Conservation (phyloP, 805 yeast species). For the Kodamaea neixiangensis region DNA sequence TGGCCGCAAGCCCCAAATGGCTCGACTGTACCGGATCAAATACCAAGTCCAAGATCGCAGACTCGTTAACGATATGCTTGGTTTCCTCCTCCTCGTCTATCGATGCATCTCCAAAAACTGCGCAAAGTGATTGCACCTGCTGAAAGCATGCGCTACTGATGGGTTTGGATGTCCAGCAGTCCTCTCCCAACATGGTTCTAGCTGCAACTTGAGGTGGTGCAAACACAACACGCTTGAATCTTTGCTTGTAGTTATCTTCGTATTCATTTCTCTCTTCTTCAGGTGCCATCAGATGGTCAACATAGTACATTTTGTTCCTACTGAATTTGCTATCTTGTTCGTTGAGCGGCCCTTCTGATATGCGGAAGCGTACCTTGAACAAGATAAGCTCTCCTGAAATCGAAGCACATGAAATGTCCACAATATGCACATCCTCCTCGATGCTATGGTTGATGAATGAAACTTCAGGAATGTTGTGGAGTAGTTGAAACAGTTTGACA, state of each 20-base stretch:
- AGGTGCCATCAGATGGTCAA: conserved; percentile 25
- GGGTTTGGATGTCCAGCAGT: conserved; percentile 55
- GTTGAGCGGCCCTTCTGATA: conserved; percentile 26
- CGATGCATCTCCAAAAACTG: conserved; percentile 49
- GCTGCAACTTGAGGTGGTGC: conserved; percentile 26
- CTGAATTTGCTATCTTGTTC: conserved; percentile 15
- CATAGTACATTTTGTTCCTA: conserved; percentile 21
- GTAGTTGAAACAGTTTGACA: conserved; percentile 42
- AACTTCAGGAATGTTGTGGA: conserved; percentile 59
- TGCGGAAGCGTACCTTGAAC: conserved; percentile 34
- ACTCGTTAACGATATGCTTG: conserved; percentile 39
- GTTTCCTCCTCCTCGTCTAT: conserved; percentile 31
- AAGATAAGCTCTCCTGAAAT: conserved; percentile 49
- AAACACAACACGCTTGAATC: conserved; percentile 26
- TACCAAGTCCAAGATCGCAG: conserved; percentile 38
- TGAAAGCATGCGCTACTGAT: conserved; percentile 45
- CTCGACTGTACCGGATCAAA: conserved; percentile 32
- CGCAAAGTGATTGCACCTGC: conserved; percentile 48
- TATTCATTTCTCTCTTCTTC: neutral
- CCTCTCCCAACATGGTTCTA: conserved; percentile 35
- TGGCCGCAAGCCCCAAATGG: conserved; percentile 31
- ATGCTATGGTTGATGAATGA: conserved; percentile 33
- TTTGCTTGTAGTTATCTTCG: neutral
- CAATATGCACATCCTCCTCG: conserved; percentile 21
- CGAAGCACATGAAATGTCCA: conserved; percentile 40